A percentile compares a stretch with the other conserved stretches of the same genome.
Conservation (phyloP, 2,329 filamentous ascomycete genomes). For the Talaromyces amestolkiae region DNA sequence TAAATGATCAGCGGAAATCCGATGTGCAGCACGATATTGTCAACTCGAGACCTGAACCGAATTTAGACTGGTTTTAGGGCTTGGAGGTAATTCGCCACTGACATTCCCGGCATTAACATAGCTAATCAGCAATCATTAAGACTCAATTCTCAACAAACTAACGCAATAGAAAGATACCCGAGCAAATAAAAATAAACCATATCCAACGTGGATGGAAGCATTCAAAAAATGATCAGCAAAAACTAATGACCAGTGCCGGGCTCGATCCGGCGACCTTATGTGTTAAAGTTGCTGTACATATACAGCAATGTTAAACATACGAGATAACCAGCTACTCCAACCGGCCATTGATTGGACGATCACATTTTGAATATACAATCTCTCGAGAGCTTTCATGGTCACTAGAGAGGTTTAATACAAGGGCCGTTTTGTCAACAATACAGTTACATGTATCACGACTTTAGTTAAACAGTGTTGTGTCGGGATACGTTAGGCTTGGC, state of each 20-base stretch:
- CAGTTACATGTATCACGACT: no score
- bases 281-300: background rate
- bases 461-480: no score
- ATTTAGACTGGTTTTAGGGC: background rate
- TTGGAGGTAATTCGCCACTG: background rate
- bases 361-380: background rate
- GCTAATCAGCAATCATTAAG: background rate
- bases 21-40: background rate
- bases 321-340: conserved; percentile 13
- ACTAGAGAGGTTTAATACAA: no score
- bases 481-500: no score
- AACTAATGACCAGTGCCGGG: conserved; percentile 8
- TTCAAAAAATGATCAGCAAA: background rate
- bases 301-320: background rate
- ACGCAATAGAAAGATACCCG: no score
- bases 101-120: background rate
- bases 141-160: no score
- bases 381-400: no score
- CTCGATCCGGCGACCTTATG: conserved; percentile 12
- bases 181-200: no score
- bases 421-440: no score
- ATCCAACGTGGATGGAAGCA: no score
- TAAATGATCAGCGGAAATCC: background rate
- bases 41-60: background rate
- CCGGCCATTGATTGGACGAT: background rate